phyloP scores from a whole-genome alignment of 345 rosid genomes.

The Noccaea bulbosa region DNA sequence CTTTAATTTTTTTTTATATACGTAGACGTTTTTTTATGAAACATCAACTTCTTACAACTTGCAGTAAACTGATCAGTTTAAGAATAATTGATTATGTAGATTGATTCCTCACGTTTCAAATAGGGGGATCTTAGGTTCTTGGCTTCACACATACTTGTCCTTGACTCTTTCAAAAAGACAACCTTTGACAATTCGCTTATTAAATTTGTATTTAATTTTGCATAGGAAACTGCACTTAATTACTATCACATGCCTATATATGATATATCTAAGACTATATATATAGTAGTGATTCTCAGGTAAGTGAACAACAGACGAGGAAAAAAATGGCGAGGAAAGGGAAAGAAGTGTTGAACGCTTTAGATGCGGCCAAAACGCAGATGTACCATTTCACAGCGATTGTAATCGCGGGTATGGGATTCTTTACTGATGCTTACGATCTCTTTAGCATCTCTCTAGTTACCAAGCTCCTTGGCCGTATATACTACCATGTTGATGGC shows the following conservation, averaged over 20 bases:
- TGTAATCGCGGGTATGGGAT: constrained; percentile 53
- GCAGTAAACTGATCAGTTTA: constrained; percentile 4
- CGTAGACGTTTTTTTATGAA: background rate
- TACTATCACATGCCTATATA: constrained; percentile 15
- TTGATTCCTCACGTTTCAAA: constrained; percentile 32
- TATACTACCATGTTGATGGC: constrained; percentile 47
- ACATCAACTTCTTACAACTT: background rate
- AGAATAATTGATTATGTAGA: background rate
- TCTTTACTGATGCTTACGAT: constrained; percentile 54
- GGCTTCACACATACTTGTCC: constrained; percentile 21
- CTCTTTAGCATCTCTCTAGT: constrained; percentile 50
- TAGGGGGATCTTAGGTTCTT: background rate
- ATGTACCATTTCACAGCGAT: constrained; percentile 54
- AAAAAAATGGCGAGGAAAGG: constrained; percentile 30
- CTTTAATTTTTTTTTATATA: no score
- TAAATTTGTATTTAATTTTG: background rate
- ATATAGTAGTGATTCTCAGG: constrained; percentile 16
- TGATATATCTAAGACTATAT: background rate
- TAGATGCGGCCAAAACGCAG: constrained; percentile 53
- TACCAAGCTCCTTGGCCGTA: constrained; percentile 52
- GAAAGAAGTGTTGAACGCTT: constrained; percentile 45
- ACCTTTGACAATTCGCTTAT: constrained; percentile 29
- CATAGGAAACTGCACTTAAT: constrained; percentile 17
- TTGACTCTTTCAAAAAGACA: constrained; percentile 1
- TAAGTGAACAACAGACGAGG: background rate